Evolutionary conservation across 192 early-diverging fungal genomes (phyloP).

Genomic region (Coemansia sp.): DNA sequence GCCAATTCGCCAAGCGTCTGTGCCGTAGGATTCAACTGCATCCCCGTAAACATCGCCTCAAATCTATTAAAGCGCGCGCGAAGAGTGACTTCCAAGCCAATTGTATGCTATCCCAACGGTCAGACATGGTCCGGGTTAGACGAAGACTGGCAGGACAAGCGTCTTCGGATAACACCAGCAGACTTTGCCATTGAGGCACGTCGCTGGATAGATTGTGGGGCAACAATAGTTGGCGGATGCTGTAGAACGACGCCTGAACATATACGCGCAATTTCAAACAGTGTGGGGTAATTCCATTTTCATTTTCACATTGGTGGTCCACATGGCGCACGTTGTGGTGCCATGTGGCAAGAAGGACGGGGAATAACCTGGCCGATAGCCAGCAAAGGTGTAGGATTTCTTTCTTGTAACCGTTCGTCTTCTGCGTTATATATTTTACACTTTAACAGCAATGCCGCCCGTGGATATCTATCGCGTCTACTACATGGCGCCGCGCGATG

Average conservation of each 20-base stretch:
- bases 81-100: slow-evolving; percentile 14
- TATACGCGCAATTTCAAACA: slow-evolving; percentile 23
- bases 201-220: slow-evolving; percentile 40
- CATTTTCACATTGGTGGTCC: not conserved
- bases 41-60: slow-evolving; percentile 9
- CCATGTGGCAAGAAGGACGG: not conserved
- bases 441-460: slow-evolving; percentile 16
- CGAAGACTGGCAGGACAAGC: slow-evolving; percentile 24
- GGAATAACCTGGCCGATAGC: not conserved
- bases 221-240: slow-evolving; percentile 56
- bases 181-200: slow-evolving; percentile 33
- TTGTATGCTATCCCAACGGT: slow-evolving; percentile 56
- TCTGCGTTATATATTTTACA: not conserved
- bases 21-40: slow-evolving; percentile 70
- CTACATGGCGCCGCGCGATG: slow-evolving; percentile 3
- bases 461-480: slow-evolving; percentile 6
- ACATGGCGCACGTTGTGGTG: not conserved
- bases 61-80: slow-evolving; percentile 1
- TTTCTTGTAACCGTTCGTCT: too few relatives aligned
- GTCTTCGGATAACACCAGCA: slow-evolving; percentile 4
- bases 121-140: slow-evolving; percentile 47
- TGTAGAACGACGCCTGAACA: slow-evolving; percentile 57
- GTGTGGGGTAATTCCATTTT: not conserved
- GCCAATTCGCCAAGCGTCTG: too few relatives aligned
- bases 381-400: too few relatives aligned